Percentiles rank a stretch among this genome's conserved stretches.
Conservation (phyloP, 768 basidiomycete species). For the Fomitopsis serialis region DNA sequence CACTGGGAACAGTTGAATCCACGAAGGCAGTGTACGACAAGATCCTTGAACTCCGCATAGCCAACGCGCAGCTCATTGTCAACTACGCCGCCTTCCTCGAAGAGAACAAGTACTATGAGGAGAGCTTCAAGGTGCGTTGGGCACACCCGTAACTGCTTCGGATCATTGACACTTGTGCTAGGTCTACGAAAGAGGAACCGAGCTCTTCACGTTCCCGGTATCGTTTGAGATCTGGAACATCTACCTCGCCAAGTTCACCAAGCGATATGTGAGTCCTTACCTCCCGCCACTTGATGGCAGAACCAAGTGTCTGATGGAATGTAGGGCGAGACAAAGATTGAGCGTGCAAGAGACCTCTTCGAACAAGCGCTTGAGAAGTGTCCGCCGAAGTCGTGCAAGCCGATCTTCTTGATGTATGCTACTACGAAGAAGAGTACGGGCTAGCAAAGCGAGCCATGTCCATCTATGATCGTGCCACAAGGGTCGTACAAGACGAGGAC, state of each 20-base stretch:
- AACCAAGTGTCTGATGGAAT: too few species aligned
- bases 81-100: constrained; percentile 97
- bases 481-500: constrained; percentile 82
- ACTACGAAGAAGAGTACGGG: constrained; percentile 93
- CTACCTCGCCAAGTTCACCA: constrained; percentile 93
- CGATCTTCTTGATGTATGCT: constrained; percentile 95
- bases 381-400: constrained; percentile 90
- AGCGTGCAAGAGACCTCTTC: constrained; percentile 94
- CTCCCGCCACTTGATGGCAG: too few species aligned
- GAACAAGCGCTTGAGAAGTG: constrained; percentile 98
- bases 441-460: constrained; percentile 94
- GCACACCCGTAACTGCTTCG: neutral
- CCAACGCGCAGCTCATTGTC: constrained; percentile 95
- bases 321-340: constrained; percentile 89
- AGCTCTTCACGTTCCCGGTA: constrained; percentile 95
- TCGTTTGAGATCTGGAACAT: constrained; percentile 99
- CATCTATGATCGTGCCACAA: constrained; percentile 90
- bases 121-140: constrained; percentile 82
- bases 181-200: constrained; percentile 96
- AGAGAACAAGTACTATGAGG: constrained; percentile 97
- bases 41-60: constrained; percentile 93
- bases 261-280: constrained; percentile 89
- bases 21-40: constrained; percentile 94
- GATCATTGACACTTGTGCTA: constrained; percentile 19
- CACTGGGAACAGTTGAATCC: constrained; percentile 89